These are phyloP conservation scores for Xylaria sp. DNA, from an alignment of 2,329 filamentous ascomycete species.

Conservation along the genomic window DNA sequence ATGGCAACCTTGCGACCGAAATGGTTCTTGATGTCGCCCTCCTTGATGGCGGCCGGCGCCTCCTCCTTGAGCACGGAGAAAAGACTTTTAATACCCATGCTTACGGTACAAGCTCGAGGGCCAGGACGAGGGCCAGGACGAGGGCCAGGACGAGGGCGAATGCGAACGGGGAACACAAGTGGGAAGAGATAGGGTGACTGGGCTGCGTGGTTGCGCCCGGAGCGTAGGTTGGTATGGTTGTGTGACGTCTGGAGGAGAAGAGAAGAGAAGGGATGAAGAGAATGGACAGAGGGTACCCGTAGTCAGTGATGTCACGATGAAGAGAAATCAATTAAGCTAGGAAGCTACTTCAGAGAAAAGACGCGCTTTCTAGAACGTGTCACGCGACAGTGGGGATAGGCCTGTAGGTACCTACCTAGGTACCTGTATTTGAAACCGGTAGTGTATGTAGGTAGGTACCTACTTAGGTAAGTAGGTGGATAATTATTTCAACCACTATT, in stretches of 20 bases:
- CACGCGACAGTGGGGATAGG: constrained; percentile 14
- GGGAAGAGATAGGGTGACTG: not conserved
- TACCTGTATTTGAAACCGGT: not conserved
- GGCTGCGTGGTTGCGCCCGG: not conserved
- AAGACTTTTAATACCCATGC: constrained; percentile 76
- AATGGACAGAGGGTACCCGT: not conserved
- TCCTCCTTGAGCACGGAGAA: constrained; percentile 89
- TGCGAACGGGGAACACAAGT: not conserved
- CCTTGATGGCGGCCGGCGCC: constrained; percentile 93
- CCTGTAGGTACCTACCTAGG: not conserved
- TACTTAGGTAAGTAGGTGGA: no score
- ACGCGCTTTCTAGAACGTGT: constrained; percentile 26
- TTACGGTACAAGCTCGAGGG: constrained; percentile 39
- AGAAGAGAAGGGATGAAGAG: not conserved
- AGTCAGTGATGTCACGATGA: constrained; percentile 37
- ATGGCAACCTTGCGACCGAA: constrained; percentile 99
- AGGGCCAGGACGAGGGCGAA: constrained; percentile 9
- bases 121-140: no score
- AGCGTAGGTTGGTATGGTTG: not conserved
- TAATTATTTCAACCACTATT: no score
- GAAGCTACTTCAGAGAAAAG: not conserved
- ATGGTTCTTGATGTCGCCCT: constrained; percentile 98
- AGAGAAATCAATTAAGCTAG: constrained; percentile 28
- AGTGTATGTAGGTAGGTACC: not conserved
- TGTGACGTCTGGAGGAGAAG: not conserved